Evolutionary conservation across 2,329 filamentous ascomycete genomes (phyloP), one percentile per base, ranked within the genome.

Genomic region (Epichloe sylvatica): DNA sequence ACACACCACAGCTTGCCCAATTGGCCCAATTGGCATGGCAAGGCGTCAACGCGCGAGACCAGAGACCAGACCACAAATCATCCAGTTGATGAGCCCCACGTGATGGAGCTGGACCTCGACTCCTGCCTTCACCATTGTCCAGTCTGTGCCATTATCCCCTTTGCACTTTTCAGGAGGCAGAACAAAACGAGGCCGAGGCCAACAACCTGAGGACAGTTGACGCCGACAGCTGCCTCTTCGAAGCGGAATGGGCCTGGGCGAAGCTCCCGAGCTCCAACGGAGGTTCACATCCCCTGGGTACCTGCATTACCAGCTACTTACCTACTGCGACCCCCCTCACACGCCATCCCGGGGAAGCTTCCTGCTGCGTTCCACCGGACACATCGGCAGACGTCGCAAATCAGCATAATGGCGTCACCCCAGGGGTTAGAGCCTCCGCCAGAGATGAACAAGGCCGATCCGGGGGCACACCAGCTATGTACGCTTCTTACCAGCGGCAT

Each of bases 381-480:
- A 40, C 23, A 36, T 25, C 17, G 7, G 40, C 9, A n/a, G 41
- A 38, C 34, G 19, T 37, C 8, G n/a, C 25, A 15, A 7, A 36
- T 39, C 23, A 11, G n/a, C 43, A 17, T 38, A 50, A 67, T 67
- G 65, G 41, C 62, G 35, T 57, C 59, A 43, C 47, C 58, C 25
- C 59, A 61, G 47, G 60, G 56, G 43, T 59, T 66, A 36, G 61
- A 64, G 45, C 61, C 61, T 51, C 64, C 64, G 19, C 58, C 57
- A 41, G 61, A 64, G 39, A 54, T 53, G 49, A 60, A 59, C 30
- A 53, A 68, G 34, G 67, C 71, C 41, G 78, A 81, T 56, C 71
- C 78, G 45, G 79, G 79, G 56, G 78, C 78, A 41, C 78, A 73
- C 60, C 77, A 81, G 51, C 67, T 81, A 53, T 73, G 79, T 81